Evolutionary conservation across 1,284 basidiomycete species (phyloP), one percentile per base, ranked within the genome.

Genomic region (Tylopilus orsonianus): DNA sequence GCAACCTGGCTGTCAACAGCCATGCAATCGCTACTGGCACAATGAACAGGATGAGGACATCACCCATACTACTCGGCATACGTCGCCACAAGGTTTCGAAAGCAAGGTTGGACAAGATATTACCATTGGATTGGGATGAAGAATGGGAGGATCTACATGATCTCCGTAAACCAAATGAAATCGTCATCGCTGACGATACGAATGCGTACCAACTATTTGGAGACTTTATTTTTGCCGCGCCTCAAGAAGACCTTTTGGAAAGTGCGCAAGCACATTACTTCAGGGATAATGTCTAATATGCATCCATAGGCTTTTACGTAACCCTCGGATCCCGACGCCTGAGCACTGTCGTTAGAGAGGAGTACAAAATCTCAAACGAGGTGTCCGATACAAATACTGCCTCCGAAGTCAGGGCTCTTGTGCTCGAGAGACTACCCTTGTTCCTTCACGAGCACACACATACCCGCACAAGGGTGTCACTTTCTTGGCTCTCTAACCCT

Each of bases 401-500:
- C 0, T 58, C 61, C 2, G 79, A 83, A 10, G 76, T 76, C 8
- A 79, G 81, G 7, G 58, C 71, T 2, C 74, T 93, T 27, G 82
- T 96, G 2, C 70, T 96, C n/a, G 90, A 98, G 68, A 78, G 96
- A 22, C 74, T 97, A 12, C 92, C 93, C 0, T 74, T 99, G 27
- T 98, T 98, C 73, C 74, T 98, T 8, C 89, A 97, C 46, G 94
- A 97, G 59, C 87, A 93, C 50, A 84, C 82, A 0, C 85, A 91
- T 60, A 75, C 83, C 3, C 77, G 78, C 27, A 84, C 87, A 1
- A 78, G 80, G 23, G 76, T 90, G 26, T 80, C 87, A 6, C 80
- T 81, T 42, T 81, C 81, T 14, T 93, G 88, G 87, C 71, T 98
- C 34, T 83, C 81, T 41, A 74, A 79, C 16, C 75, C 79, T 8